Evolutionary conservation across 352 stramenopile species (phyloP), one percentile per base, ranked within the genome.

Genomic region (Globisporangium rhizosaccharum): DNA sequence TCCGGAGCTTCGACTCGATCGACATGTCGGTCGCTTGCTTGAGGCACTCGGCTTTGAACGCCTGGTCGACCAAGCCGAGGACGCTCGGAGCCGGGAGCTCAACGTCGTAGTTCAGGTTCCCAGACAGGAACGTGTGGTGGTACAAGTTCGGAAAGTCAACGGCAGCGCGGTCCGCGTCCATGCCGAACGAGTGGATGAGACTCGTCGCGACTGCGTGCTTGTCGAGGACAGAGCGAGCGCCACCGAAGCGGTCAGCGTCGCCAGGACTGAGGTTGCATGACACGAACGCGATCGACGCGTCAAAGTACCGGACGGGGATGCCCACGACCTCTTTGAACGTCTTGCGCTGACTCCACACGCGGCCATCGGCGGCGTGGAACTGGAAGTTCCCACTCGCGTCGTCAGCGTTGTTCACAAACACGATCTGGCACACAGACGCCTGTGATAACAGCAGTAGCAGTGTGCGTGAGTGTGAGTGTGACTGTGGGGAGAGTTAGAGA

Each of bases 371-470:
- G 0, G 77, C 75, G 55, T 88, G 76, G 49, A 92, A 85, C 44
- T 83, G 72, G 11, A 92, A 85, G 53, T 92, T 94, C 10, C 85
- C 85, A 50, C 81, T 91, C 7, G 79, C 72, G 23, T 92, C 82
- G 54, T 94, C 85, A 1, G 82, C 80, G 53, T 88, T 84, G 70
- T 92, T 92, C 50, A 92, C 81, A 65, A 94, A 94, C 9, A 94
- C 73, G 51, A 94, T 88, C 65, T 94, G 82, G 59, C 84, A 91
- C 18, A 92, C 77, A 0, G 73, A 72, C 10, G 81, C 81, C 76
- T 92, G 53, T n/a, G 11, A 56, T 53, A 9, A 59, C n/a, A 36
- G 41, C 8, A 36, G 23, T 20, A 23, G 23, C 23, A 23, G 28
- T 6, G 28, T 33, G 28, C 28, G 28, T 23, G 12, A 37, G 47